phyloP scores from a whole-genome alignment of 352 stramenopile species.

The Poterioochromonas sp. region DNA sequence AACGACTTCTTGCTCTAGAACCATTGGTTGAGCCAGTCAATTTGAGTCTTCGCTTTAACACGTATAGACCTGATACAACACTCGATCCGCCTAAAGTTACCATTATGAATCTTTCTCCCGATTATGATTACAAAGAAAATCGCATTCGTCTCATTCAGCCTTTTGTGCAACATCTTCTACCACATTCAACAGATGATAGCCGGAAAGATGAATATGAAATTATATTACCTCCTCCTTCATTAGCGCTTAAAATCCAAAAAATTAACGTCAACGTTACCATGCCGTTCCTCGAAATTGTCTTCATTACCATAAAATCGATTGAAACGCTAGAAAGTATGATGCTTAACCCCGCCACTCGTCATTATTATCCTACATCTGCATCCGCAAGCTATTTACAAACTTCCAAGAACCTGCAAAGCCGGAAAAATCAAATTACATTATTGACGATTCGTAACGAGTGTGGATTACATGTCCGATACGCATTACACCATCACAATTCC shows the following conservation, averaged over 20 bases:
- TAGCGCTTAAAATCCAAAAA: neutral
- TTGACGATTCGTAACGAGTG: slow-evolving; percentile 21
- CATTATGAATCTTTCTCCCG: neutral
- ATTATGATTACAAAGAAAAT: too few relatives aligned
- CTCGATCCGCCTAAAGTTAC: neutral
- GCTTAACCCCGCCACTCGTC: neutral
- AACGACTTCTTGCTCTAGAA: slow-evolving; percentile 1
- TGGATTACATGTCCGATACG: slow-evolving; percentile 19
- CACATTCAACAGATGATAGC: too few relatives aligned
- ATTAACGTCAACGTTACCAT: slow-evolving; percentile 29
- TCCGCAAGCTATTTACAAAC: too few relatives aligned
- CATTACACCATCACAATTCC: neutral
- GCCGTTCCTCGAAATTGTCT: neutral
- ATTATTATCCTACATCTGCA: neutral
- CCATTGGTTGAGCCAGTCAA: slow-evolving; percentile 1
- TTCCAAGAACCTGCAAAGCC: neutral
- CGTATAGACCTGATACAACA: neutral
- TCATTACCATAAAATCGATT: neutral
- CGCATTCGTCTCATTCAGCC: too few relatives aligned
- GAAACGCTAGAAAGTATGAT: neutral
- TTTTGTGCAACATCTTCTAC: too few relatives aligned
- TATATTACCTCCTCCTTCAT: too few relatives aligned
- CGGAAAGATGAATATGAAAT: too few relatives aligned
- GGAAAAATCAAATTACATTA: neutral
- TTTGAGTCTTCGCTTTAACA: too few relatives aligned